phyloP scores from a whole-genome alignment of 2,329 filamentous ascomycete species.

The Alternaria brassicicola region DNA sequence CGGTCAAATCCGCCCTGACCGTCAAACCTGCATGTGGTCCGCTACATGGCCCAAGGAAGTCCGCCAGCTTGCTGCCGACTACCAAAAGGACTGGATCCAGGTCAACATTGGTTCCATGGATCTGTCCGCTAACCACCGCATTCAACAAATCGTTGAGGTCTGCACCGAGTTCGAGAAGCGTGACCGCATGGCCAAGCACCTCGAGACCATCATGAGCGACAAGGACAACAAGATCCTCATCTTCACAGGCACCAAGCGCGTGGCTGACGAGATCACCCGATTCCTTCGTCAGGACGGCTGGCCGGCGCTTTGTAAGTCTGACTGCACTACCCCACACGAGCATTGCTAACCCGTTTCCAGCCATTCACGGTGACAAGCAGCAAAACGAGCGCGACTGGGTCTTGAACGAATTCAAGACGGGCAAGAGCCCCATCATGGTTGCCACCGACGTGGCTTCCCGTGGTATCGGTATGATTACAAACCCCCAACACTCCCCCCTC shows the following conservation, averaged over 20 bases:
- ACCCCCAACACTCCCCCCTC: conserved; percentile 54
- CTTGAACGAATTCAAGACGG: conserved; percentile 98
- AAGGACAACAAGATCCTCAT: conserved; percentile 94
- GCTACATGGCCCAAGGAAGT: conserved; percentile 99
- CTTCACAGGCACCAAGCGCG: conserved; percentile 85
- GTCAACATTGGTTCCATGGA: conserved; percentile 98
- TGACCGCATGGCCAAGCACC: conserved; percentile 94
- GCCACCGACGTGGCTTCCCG: conserved; percentile 99
- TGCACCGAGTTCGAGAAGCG: conserved; percentile 97
- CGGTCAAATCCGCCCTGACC: conserved; percentile 93
- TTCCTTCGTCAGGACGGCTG: conserved; percentile 98
- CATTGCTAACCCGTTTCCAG: conserved; percentile 58
- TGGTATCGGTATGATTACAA: conserved; percentile 98
- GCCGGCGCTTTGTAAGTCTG: conserved; percentile 85
- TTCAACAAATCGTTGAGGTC: conserved; percentile 97
- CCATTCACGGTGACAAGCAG: conserved; percentile 99
- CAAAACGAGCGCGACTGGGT: conserved; percentile 99
- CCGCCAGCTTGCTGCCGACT: conserved; percentile 86
- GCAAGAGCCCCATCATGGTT: conserved; percentile 99
- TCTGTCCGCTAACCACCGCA: conserved; percentile 94
- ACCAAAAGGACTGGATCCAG: conserved; percentile 95
- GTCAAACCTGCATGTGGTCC: conserved; percentile 99
- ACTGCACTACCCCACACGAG: conserved; percentile 2
- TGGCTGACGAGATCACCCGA: conserved; percentile 96
- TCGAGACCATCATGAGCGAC: conserved; percentile 97